These are phyloP conservation scores for Erysimum cheiranthoides DNA, from an alignment of 345 rosid genomes.

Conservation along the genomic window DNA sequence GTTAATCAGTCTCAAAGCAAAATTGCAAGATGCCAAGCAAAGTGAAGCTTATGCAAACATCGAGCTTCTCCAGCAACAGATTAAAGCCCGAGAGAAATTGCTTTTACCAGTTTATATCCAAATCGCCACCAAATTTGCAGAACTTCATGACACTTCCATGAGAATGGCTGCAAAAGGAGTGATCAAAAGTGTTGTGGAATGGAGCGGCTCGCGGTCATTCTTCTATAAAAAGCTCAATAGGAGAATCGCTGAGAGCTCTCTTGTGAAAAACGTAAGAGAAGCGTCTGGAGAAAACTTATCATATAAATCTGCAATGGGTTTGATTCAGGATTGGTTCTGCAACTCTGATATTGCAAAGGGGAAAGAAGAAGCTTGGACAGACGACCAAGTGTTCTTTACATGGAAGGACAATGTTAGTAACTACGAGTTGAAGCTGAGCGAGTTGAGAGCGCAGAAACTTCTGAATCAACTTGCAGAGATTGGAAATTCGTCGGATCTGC, in stretches of 20 bases:
- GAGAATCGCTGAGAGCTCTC: constrained; percentile 76
- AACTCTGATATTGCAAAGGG: constrained; percentile 60
- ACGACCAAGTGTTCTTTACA: constrained; percentile 80
- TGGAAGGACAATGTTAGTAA: constrained; percentile 75
- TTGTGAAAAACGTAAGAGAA: constrained; percentile 64
- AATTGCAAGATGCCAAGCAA: constrained; percentile 73
- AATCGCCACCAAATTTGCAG: constrained; percentile 92
- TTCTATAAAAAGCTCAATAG: constrained; percentile 76
- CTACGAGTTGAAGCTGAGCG: constrained; percentile 69
- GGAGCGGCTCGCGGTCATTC: constrained; percentile 70
- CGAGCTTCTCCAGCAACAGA: constrained; percentile 72
- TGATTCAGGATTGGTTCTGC: constrained; percentile 86
- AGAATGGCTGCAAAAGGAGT: constrained; percentile 98
- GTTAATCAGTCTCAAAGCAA: constrained; percentile 65
- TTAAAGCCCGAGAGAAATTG: constrained; percentile 79
- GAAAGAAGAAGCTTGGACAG: constrained; percentile 70
- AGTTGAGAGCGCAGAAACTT: constrained; percentile 79
- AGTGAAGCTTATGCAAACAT: constrained; percentile 48
- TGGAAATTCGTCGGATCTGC: constrained; percentile 75
- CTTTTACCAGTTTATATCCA: constrained; percentile 90
- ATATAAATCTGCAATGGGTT: constrained; percentile 62
- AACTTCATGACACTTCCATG: constrained; percentile 91
- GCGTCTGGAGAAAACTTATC: constrained; percentile 75
- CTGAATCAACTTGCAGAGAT: constrained; percentile 68
- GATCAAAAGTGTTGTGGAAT: constrained; percentile 86